A percentile compares a stretch with the other conserved stretches of the same genome.
These are phyloP conservation scores for Zygotorulaspora danielsina DNA, from an alignment of 805 yeast species.

Conservation along the genomic window DNA sequence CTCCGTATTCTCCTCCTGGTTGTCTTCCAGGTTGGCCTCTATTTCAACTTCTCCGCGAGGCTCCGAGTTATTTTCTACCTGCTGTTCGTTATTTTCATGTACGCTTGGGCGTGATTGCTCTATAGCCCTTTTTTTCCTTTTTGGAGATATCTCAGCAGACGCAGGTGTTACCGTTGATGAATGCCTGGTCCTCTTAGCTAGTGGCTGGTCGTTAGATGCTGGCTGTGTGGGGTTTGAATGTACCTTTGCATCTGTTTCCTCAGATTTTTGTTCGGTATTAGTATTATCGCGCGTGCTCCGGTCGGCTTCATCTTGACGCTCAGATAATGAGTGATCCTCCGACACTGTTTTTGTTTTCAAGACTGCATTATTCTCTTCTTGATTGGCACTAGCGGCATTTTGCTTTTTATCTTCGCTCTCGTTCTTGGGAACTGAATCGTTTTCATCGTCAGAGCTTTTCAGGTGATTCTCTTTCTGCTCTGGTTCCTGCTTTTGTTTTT, in stretches of 20 bases:
- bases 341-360: too few species aligned
- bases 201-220: constrained; percentile 12
- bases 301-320: background rate
- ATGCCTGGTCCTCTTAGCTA: constrained; percentile 28
- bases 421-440: constrained; percentile 1
- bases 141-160: constrained; percentile 22
- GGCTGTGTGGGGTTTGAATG: background rate
- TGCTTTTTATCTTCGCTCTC: too few species aligned
- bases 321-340: too few species aligned
- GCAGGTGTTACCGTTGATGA: constrained; percentile 14
- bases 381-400: too few species aligned
- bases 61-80: background rate
- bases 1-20: constrained; percentile 1
- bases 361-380: too few species aligned
- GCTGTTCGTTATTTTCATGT: background rate
- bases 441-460: constrained; percentile 11
- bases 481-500: constrained; percentile 15
- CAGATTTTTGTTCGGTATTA: background rate
- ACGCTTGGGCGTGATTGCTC: constrained; percentile 4
- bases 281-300: constrained; percentile 2
- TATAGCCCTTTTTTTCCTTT: constrained; percentile 16
- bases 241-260: too few species aligned
- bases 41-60: background rate
- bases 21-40: background rate
- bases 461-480: constrained; percentile 11